Base-by-base conservation (phyloP, 139 green algal genomes). In the Tetradesmus lagerheimii region DNA sequence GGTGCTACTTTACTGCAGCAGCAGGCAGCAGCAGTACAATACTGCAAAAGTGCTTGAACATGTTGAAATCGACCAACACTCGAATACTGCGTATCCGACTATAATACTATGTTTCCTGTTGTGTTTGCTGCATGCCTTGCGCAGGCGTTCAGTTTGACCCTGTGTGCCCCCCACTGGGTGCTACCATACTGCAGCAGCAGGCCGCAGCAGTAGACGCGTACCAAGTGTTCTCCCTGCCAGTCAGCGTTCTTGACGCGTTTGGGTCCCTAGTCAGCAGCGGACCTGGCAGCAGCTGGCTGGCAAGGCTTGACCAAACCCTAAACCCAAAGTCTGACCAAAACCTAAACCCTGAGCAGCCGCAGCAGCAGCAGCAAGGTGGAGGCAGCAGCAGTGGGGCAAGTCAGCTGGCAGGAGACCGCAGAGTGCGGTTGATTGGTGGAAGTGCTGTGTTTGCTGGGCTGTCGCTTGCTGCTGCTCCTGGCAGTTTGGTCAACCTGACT, bases 181-280 rank as follows among this genome's bases (percentile, higher is more conserved):
- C 82, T 18, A 79, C 82, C 15, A 35, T 87, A 18, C 37, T 79
- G 35, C 18, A 34, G 18, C 34, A 31, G 25, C 23, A 39, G 71
- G 35, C 11, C 15, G 82, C 66, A 39, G 82, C 39, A 62, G 82
- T 87, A 15, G 82, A 87, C 57, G 71, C 50, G 37, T 57, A 41
- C 57, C 82, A 87, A 35, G 39, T 39, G 39, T 87, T 87, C 53
- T 57, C 82, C 34, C 82, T 87, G 34, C 82, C 82, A 4, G 34
- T 87, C 20, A 71, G 62, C 57, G 71, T 78, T n/a, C 35, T 87
- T 20, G 82, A 87, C 29, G 53, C 53, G 0, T 78, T 79, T 39
- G 57, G 57, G 1, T 87, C 82, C 15, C 14, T n/a, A 15, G 82
- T 87, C 47, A 78, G 38, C 27, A 53, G 53, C 39, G 82, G 82